Conservation (phyloP, 2,329 filamentous ascomycete genomes). For the Calonectria pteridis region DNA sequence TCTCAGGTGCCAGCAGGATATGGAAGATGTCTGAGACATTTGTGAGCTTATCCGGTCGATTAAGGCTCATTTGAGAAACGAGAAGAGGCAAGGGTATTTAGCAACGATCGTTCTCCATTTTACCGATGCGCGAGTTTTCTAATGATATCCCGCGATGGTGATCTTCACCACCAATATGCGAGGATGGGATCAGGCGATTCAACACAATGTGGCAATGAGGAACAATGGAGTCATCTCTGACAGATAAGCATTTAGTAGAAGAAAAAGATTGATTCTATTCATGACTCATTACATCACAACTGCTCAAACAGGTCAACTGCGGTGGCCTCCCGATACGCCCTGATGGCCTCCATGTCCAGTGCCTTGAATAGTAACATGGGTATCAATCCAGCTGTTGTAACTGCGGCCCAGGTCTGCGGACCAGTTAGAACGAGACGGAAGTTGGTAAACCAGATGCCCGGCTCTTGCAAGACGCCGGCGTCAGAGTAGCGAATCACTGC, state of each 20-base stretch:
- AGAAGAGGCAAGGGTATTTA: background rate
- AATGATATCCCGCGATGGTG: constrained; percentile 8
- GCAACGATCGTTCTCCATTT: constrained; percentile 20
- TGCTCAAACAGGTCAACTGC: background rate
- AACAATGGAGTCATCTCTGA: background rate
- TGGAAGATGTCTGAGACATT: constrained; percentile 11
- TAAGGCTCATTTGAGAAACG: constrained; percentile 15
- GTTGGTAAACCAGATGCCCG: constrained; percentile 36
- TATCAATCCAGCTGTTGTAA: constrained; percentile 23
- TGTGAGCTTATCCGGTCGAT: constrained; percentile 14
- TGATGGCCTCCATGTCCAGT: constrained; percentile 12
- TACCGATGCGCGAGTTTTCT: constrained; percentile 15
- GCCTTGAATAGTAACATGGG: constrained; percentile 29
- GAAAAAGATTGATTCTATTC: background rate
- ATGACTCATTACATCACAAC: constrained; percentile 3
- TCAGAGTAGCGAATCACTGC: constrained; percentile 29
- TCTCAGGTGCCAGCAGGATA: constrained; percentile 1
- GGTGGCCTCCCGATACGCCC: background rate
- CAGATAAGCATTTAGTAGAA: background rate
- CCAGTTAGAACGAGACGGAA: constrained; percentile 32
- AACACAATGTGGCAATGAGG: background rate
- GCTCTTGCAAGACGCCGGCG: background rate
- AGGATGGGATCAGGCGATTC: constrained; percentile 12
- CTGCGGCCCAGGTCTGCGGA: constrained; percentile 32
- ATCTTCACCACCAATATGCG: background rate